Evolutionary conservation across 768 basidiomycete genomes (phyloP), one percentile per base, ranked within the genome.

Genomic region (Porphyrellus cyaneotinctus): DNA sequence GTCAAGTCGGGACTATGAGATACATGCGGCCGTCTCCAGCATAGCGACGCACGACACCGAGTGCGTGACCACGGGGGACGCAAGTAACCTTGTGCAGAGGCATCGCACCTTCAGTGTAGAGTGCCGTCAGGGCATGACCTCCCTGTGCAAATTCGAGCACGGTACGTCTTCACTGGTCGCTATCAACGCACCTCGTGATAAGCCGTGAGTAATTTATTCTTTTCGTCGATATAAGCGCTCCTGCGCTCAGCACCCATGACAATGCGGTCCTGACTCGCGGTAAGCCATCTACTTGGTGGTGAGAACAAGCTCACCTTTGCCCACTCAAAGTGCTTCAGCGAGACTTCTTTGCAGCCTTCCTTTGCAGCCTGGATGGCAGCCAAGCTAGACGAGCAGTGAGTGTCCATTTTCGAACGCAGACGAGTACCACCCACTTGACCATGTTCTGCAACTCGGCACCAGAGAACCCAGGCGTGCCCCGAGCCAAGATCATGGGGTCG

Each of bases 71-170:
- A 61, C 97, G 88, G 36, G 95, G 95, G 48, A 99, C 82, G 67
- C 95, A 97, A 23, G 95, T 98, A 31, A 98, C 95, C 74, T 97
- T 97, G 71, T 98, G 95, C 57, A 99, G 72, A 37, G 97, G 97
- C 82, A 94, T 93, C 38, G 95, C 93, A 45, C 95, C 95, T 56
- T 90, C 82, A 1, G 97, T 98, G 68, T 93, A 93, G 43, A 98
- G 74, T 7, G 95, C 94, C 23, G 94, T 85, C n/a, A 97, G 78
- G 26, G 95, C 92, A 68, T 97, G 94, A 32, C 92, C 94, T 54
- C 90, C 91, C 87, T 90, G 54, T 42, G 20, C 63, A 33, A 39
- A 58, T 66, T 6, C 64, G 52, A 24, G 24, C 24, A n/a, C 20
- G 31, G 13, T 43, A 12, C n/a, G 12, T 42, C 17, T 22, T 15